phyloP scores from a whole-genome alignment of 2,329 filamentous ascomycete genomes.

The Colletotrichum kahawae region DNA sequence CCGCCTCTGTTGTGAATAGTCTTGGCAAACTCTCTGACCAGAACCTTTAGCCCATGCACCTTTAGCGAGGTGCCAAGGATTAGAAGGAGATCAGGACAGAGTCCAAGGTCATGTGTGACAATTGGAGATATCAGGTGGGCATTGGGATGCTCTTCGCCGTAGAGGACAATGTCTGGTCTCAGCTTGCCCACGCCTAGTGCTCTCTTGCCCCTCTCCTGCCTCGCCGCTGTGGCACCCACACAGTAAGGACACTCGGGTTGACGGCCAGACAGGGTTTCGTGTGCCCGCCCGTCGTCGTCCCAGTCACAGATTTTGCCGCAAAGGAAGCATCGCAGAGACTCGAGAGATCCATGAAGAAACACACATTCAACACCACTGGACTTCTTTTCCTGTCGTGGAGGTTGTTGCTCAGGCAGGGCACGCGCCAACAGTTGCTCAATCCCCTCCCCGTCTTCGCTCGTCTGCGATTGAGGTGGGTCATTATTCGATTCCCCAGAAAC shows the following conservation, averaged over 20 bases:
- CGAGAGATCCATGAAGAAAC: constrained; percentile 74
- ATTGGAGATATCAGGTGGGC: constrained; percentile 72
- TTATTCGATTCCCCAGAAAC: not conserved
- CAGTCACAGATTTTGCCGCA: constrained; percentile 63
- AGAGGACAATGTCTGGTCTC: constrained; percentile 75
- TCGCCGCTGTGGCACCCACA: constrained; percentile 63
- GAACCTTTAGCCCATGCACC: constrained; percentile 73
- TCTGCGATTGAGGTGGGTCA: not conserved
- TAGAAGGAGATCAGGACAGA: constrained; percentile 70
- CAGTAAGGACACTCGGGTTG: constrained; percentile 74
- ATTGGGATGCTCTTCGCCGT: constrained; percentile 75
- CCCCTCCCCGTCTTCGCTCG: not conserved
- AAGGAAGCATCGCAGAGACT: constrained; percentile 66
- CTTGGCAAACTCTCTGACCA: constrained; percentile 75
- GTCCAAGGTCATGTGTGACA: constrained; percentile 68
- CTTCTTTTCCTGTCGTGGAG: not conserved
- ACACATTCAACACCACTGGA: constrained; percentile 64
- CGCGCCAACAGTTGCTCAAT: not conserved
- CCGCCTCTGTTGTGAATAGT: constrained; percentile 71
- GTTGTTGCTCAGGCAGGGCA: not conserved
- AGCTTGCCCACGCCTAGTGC: constrained; percentile 71
- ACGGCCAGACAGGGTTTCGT: constrained; percentile 64
- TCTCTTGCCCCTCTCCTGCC: constrained; percentile 69
- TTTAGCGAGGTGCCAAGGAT: constrained; percentile 75
- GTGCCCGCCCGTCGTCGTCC: constrained; percentile 61